Conservation (phyloP, 1,284 basidiomycete species). For the Athelia sp. region DNA sequence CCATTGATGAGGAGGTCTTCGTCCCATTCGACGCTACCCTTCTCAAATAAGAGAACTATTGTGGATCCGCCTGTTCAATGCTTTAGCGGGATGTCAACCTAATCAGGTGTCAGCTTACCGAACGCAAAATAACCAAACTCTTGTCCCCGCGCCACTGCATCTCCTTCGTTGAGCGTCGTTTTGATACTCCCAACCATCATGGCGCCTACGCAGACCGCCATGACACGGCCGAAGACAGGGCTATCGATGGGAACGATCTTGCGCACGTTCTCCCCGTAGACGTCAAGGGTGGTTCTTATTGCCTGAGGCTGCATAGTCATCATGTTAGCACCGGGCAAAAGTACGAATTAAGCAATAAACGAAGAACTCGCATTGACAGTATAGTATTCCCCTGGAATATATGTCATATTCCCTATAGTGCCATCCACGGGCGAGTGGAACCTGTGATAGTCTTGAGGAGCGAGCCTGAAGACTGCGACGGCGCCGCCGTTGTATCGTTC, state of each 20-base stretch:
- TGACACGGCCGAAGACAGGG: constrained; percentile 81
- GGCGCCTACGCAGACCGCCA: constrained; percentile 86
- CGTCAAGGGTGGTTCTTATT: constrained; percentile 78
- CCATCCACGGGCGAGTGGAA: constrained; percentile 94
- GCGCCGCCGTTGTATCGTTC: constrained; percentile 75
- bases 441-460: constrained; percentile 95
- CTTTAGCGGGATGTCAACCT: constrained; percentile 1
- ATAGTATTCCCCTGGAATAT: constrained; percentile 86
- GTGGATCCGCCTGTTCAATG: constrained; percentile 74
- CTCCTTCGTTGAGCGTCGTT: constrained; percentile 82
- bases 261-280: constrained; percentile 91
- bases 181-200: constrained; percentile 94
- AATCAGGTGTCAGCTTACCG: constrained; percentile 47
- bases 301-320: constrained; percentile 62
- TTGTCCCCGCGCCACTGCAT: constrained; percentile 75
- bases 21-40: constrained; percentile 81
- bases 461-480: constrained; percentile 85
- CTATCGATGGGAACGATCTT: constrained; percentile 89
- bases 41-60: constrained; percentile 84
- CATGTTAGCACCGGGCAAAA: constrained; percentile 6
- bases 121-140: constrained; percentile 95
- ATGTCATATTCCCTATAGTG: constrained; percentile 72
- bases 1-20: constrained; percentile 87
- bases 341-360: constrained; percentile 11
- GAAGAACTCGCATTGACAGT: constrained; percentile 73